Evolutionary conservation across 495 filamentous ascomycete species (phyloP).

Genomic region (Penicillium salamii): DNA sequence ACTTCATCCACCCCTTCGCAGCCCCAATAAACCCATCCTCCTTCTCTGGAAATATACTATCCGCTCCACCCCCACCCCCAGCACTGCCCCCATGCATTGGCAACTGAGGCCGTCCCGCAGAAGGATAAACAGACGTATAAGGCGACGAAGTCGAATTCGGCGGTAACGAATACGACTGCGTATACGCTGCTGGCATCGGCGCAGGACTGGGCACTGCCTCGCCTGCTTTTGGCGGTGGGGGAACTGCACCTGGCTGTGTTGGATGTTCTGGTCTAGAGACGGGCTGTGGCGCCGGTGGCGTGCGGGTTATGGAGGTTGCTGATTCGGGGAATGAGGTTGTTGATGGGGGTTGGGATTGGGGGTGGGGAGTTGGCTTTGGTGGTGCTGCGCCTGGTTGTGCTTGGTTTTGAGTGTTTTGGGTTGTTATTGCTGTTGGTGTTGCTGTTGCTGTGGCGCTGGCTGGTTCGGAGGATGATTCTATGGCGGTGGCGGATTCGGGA

Average conservation of each 20-base stretch:
- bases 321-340: conserved; percentile 18
- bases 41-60: conserved; percentile 30
- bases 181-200: conserved; percentile 5
- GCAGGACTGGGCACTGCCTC: conserved; percentile 27
- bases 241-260: conserved; percentile 22
- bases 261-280: conserved; percentile 46
- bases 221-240: conserved; percentile 56
- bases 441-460: conserved; percentile 21
- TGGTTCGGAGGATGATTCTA: conserved; percentile 20
- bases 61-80: conserved; percentile 14
- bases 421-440: conserved; percentile 39
- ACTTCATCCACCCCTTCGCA: conserved; percentile 60
- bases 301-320: conserved; percentile 5
- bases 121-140: conserved; percentile 55
- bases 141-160: conserved; percentile 42
- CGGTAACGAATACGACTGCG: not conserved
- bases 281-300: conserved; percentile 57
- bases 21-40: conserved; percentile 50
- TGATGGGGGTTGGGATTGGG: conserved; percentile 17
- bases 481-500: conserved; percentile 41
- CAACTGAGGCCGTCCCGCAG: conserved; percentile 10
- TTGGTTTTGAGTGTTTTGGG: conserved; percentile 41
- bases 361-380: no score
- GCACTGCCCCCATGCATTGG: conserved; percentile 25
- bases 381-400: conserved; percentile 39